phyloP scores from a whole-genome alignment of 805 yeast genomes.

The Jamesozyma spencerorum region DNA sequence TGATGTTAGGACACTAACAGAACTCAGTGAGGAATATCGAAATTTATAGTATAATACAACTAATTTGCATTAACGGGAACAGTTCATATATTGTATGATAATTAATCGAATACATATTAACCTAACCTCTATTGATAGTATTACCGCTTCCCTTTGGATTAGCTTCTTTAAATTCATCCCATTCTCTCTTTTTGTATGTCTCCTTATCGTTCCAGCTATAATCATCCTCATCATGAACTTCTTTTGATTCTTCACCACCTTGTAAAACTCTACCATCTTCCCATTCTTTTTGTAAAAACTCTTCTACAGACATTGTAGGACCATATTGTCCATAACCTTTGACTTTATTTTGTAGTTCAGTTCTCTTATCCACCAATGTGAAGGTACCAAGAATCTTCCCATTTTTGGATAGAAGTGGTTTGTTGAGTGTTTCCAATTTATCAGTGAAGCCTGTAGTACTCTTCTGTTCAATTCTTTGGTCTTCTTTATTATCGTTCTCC shows the following conservation, averaged over 20 bases:
- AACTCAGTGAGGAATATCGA: conserved; percentile 17
- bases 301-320: conserved; percentile 94
- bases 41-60: conserved; percentile 1
- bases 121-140: conserved; percentile 53
- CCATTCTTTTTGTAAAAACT: conserved; percentile 76
- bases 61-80: too few species aligned
- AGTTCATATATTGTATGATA: not conserved
- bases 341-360: conserved; percentile 53
- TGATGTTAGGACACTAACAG: conserved; percentile 21
- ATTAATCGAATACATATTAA: not conserved
- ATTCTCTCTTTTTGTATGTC: conserved; percentile 68
- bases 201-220: conserved; percentile 48
- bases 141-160: conserved; percentile 88
- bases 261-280: conserved; percentile 72
- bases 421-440: conserved; percentile 43
- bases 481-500: conserved; percentile 6
- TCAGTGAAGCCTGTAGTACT: conserved; percentile 52
- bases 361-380: conserved; percentile 53
- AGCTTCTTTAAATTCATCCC: conserved; percentile 91
- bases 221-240: conserved; percentile 50
- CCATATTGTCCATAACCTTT: conserved; percentile 86
- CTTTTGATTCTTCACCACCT: conserved; percentile 31
- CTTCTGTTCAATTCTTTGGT: conserved; percentile 2
- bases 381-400: conserved; percentile 84
- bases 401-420: conserved; percentile 50